Evolutionary conservation across 1,139 yeast genomes (phyloP), one percentile per base, ranked within the genome.

Genomic region (Zygosaccharomyces pseudobailii): DNA sequence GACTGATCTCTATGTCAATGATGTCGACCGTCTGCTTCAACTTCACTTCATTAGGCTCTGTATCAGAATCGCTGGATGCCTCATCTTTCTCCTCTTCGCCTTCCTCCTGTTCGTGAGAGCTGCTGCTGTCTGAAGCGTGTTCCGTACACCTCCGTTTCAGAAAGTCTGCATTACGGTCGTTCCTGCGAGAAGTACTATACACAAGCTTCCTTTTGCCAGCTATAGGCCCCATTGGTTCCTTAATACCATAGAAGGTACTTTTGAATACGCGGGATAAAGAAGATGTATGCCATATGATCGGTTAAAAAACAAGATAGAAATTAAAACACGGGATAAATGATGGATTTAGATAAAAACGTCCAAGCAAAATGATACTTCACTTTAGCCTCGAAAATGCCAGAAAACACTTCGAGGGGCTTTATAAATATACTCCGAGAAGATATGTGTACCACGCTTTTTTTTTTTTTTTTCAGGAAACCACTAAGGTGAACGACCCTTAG

Each of bases 11-110:
- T 5, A 50, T 45, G 6, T 48, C 53, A 28, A 39, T 46, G 13
- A 31, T 33, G 23, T 43, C 44, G 20, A 50, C 42, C 42, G 44
- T 50, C 31, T 50, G 53, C 41, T 35, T 46, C 20, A 50, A 42
- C 17, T 23, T 21, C n/a, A n/a, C 37, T 20, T 40, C 37, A 22
- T 27, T 10, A 35, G 32, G 25, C 27, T 34, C 28, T 24, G 31
- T 34, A 32, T 33, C 9, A 30, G 42, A 43, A n/a, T 32, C 37
- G 10, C 19, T 22, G 28, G 27, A 37, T 6, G 38, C 38, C 32
- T 31, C 23, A 10, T 24, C 33, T n/a, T 36, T 19, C 23, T 6
- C 27, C 2, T 24, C 27, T 8, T 6, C 9, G 9, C n/a, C 17
- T 22, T 40, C 38, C 10, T 40, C 38, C 10, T 30, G 34, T 4